Base-by-base conservation (phyloP, 108 stramenopile species). In the Pelagomonas calceolata region DNA sequence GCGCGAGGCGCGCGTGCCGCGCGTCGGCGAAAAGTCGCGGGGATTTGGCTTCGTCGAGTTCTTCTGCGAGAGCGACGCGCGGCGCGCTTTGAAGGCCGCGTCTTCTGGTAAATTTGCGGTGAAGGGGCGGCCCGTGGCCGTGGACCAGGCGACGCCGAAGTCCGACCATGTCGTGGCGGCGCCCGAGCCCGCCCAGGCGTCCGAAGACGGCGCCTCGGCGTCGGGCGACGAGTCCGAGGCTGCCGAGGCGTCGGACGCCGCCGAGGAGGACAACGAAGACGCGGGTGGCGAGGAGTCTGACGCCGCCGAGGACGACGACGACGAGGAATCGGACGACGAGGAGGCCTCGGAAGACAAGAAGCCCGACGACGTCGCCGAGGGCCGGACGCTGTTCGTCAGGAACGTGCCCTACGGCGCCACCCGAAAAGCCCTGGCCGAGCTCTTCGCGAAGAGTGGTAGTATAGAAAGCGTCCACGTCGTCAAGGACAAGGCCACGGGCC, bases 361-460 rank as follows among this genome's bases (percentile, higher is more conserved):
- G 35, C 64, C 60, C 21, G 33, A 45, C 16, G 83, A 84, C 43
- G 86, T 82, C 16, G 36, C 73, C 32, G 71, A 85, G 60, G 73
- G 77, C 60, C 80, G 80, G 66, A 92, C 91, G 31, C 68, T 97
- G 1, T 99, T 99, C 72, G 65, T 99, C 31, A 88, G 98, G 34
- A 95, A 97, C 77, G 76, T 99, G 46, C 91, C 95, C 21, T 99
- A 96, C 76, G 98, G 97, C 80, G 78, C 88, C 34, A 92, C 92
- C 36, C 78, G 91, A 37, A 84, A 90, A 65, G 91, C 90, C 66
- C 32, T 99, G 14, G 89, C 89, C 72, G 78, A 89, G 68, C 74
- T 87, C 32, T 91, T 97, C 77, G 68, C 75, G 32, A 77, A 82
- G 64, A 95, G 84, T 26, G 51, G 95, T 10, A 75, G 79, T 46